These are phyloP conservation scores for Cadophora malorum DNA, from an alignment of 2,329 filamentous ascomycete genomes.

Conservation along the genomic window DNA sequence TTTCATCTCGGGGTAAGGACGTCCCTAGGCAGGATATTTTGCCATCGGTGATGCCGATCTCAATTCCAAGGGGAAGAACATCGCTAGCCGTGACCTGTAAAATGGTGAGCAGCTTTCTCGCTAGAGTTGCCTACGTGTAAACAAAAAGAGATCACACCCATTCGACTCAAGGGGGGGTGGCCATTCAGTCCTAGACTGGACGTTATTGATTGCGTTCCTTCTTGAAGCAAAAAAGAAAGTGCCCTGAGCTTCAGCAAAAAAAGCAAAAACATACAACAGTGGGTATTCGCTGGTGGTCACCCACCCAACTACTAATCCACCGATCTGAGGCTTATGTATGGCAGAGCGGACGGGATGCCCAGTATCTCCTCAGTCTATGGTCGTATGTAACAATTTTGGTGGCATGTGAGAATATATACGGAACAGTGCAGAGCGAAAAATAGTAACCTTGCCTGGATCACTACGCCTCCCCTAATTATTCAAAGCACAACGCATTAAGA, in stretches of 20 bases:
- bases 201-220: too few species aligned
- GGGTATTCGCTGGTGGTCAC: constrained; percentile 41
- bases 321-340: constrained; percentile 36
- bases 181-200: too few species aligned
- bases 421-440: neutral
- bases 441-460: neutral
- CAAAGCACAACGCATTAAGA: neutral
- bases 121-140: neutral
- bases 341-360: constrained; percentile 36
- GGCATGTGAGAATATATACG: neutral
- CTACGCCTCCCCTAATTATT: neutral
- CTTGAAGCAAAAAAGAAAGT: too few species aligned
- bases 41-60: constrained; percentile 55
- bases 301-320: constrained; percentile 40
- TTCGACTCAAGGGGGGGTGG: neutral
- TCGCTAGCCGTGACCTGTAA: constrained; percentile 54
- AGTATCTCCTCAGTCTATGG: constrained; percentile 34
- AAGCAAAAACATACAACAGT: constrained; percentile 39
- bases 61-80: constrained; percentile 50
- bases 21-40: constrained; percentile 54
- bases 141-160: neutral
- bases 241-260: neutral
- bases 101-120: constrained; percentile 12
- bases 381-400: constrained; percentile 29
- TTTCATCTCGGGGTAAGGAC: constrained; percentile 44